These are phyloP conservation scores for Candida yuanshanica DNA, from an alignment of 805 yeast genomes.

Conservation along the genomic window DNA sequence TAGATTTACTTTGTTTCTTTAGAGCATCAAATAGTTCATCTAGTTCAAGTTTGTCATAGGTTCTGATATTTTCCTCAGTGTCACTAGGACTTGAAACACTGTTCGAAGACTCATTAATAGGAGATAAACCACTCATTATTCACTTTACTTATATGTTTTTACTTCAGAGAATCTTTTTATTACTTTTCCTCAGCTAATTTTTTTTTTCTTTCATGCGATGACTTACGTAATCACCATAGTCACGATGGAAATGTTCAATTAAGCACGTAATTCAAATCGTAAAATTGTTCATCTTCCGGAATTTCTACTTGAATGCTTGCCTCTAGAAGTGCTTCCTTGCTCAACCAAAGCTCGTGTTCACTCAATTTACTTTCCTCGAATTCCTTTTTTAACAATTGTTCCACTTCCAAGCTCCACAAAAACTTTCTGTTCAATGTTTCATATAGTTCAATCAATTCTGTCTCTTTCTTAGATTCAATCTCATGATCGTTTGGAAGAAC, in stretches of 20 bases:
- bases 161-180: neutral
- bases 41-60: slow-evolving; percentile 16
- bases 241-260: neutral
- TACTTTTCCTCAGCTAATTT: too few relatives aligned
- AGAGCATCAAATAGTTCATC: slow-evolving; percentile 32
- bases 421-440: slow-evolving; percentile 28
- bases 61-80: slow-evolving; percentile 3
- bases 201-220: slow-evolving; percentile 1
- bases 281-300: slow-evolving; percentile 4
- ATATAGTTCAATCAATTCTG: slow-evolving; percentile 19
- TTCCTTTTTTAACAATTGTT: slow-evolving; percentile 30
- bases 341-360: slow-evolving; percentile 31
- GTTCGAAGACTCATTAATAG: slow-evolving; percentile 12
- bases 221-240: slow-evolving; percentile 2
- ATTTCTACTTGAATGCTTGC: slow-evolving; percentile 33
- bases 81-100: slow-evolving; percentile 4
- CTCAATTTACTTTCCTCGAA: slow-evolving; percentile 27
- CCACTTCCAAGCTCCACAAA: slow-evolving; percentile 34
- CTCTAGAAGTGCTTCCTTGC: slow-evolving; percentile 39
- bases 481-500: slow-evolving; percentile 15
- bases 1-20: slow-evolving; percentile 11
- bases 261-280: neutral
- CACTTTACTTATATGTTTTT: too few relatives aligned
- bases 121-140: slow-evolving; percentile 8
- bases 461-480: slow-evolving; percentile 9